Conservation (phyloP, 805 yeast species). For the Candida nemodendra region DNA sequence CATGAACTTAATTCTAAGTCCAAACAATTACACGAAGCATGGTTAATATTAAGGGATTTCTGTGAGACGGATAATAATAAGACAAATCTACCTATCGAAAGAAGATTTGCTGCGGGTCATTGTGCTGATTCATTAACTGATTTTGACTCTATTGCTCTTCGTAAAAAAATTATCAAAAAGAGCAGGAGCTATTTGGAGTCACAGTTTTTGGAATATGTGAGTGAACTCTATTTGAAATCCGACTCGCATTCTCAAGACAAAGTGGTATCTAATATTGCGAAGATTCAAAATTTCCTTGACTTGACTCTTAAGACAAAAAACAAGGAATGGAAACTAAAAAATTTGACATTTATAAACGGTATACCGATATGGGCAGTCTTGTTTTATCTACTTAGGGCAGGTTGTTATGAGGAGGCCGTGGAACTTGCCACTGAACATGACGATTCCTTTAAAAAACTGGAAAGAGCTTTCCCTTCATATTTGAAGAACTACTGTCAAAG, state of each 20-base stretch:
- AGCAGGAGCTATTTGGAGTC: slow-evolving; percentile 63
- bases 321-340: slow-evolving; percentile 48
- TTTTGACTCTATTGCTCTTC: slow-evolving; percentile 35
- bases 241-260: slow-evolving; percentile 23
- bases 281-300: slow-evolving; percentile 62
- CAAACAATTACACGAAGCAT: slow-evolving; percentile 70
- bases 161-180: slow-evolving; percentile 48
- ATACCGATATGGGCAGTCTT: slow-evolving; percentile 93
- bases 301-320: slow-evolving; percentile 40
- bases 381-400: slow-evolving; percentile 82
- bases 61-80: slow-evolving; percentile 37
- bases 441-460: slow-evolving; percentile 78
- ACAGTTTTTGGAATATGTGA: slow-evolving; percentile 76
- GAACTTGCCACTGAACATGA: slow-evolving; percentile 62
- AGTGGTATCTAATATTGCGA: slow-evolving; percentile 57
- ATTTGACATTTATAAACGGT: slow-evolving; percentile 69
- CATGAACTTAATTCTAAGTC: slow-evolving; percentile 60
- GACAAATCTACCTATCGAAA: slow-evolving; percentile 27
- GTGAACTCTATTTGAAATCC: slow-evolving; percentile 54
- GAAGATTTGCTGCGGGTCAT: slow-evolving; percentile 33
- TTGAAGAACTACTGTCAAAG: slow-evolving; percentile 67
- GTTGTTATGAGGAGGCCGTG: slow-evolving; percentile 75
- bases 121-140: slow-evolving; percentile 24
- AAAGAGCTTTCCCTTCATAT: slow-evolving; percentile 78
- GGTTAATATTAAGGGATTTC: slow-evolving; percentile 61